Evolutionary conservation across 1,139 yeast species (phyloP), one percentile per base, ranked within the genome.

Genomic region (Saccharomycopsis crataegensis): DNA sequence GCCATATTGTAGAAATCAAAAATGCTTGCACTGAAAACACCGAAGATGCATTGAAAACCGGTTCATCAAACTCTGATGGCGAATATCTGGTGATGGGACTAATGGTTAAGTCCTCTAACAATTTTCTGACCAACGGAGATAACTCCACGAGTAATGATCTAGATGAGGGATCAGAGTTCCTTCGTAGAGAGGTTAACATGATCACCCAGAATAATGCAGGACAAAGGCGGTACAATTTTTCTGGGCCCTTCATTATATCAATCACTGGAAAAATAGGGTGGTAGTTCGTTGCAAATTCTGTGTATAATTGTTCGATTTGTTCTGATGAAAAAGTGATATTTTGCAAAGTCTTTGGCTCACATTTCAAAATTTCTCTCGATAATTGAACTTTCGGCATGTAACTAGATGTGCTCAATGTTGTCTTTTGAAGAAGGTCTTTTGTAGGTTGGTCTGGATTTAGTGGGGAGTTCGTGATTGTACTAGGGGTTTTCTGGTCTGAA

Each of bases 171-270:
- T 54, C 55, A 33, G 70, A 70, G 58, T 70, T 76, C 50, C 90
- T 70, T 59, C 98, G 75, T 43, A 90, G 72, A 0, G 96, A 86
- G 1, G 88, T 86, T 47, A 90, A 79, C 82, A 91, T 83, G 22
- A 93, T 83, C 0, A 93, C 93, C 99, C 99, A 93, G 63, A 93
- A 93, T 31, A 93, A 71, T 1, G 94, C 83, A 0, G 97, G 96
- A 58, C 96, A 88, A 14, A 86, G 73, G 57, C 79, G 71, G 65
- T 86, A 86, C 7, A 91, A 78, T 52, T 81, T 72, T 61, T 89
- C 96, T 0, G 96, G 95, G 1, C 97, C 96, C 57, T 79, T 79
- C 6, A 74, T 60, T 1, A 91, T 77, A 63, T 91, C 96, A 2
- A 91, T 95, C 1, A 91, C 87, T 0, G 98, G 98, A 49, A 93